Base-by-base conservation (phyloP, 768 basidiomycete species). In the Hypsizygus marmoreus region DNA sequence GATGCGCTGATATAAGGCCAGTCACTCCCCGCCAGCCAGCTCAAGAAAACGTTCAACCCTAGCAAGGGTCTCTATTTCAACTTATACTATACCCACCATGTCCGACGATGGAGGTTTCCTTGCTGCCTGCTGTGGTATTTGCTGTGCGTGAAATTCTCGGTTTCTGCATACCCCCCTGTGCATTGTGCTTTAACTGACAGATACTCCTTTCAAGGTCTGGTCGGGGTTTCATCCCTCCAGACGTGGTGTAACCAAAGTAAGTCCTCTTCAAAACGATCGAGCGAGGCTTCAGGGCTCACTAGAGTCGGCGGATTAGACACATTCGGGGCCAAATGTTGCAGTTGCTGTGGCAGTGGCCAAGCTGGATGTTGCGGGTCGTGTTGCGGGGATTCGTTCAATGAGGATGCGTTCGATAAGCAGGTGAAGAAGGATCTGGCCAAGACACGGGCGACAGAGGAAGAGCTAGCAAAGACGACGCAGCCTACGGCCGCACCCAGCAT, bases 351-450 rank as follows among this genome's bases (percentile, higher is more conserved):
- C 14, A 60, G 59, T 40, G 45, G 57, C 7, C 55, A 49, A 17
- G 55, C 64, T n/a, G 75, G 75, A 9, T 78, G 77, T 48, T 79
- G 76, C 52, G 71, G 67, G 10, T 64, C 63, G 25, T 79, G 76
- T 43, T 77, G 68, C 45, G 57, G 59, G 14, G 56, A 68, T 8
- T 71, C 70, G 2, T 76, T 77, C 56, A 64, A 77, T 52, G 71
- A 72, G 29, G 77, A 79, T 49, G 60, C 55, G 1, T 72, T 76
- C 53, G 74, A 75, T 14, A 62, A 56, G 32, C 58, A 76, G 43
- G 52, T 69, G 60, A 64, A 74, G 14, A 63, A 57, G 34, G 60
- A 77, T 47, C 49, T 69, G 64, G 66, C 63, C 29, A 67, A 62
- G 46, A 72, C 72, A 0, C 59, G 62, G 39, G 69, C 67, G 33